Conservation (phyloP, 805 yeast genomes). For the Ogataea siamensis region DNA sequence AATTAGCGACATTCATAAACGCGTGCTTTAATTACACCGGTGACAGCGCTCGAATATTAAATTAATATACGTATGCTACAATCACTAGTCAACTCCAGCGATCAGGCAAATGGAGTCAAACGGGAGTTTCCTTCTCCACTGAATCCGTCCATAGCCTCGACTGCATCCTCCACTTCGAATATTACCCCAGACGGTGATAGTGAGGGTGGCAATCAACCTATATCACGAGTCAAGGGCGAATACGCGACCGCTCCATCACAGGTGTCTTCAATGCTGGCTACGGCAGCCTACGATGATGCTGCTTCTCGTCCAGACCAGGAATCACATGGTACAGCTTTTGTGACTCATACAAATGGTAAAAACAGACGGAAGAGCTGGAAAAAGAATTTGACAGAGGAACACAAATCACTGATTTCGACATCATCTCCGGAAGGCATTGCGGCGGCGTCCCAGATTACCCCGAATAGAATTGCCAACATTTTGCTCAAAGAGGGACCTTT, state of each 20-base stretch:
- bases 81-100: constrained; percentile 18
- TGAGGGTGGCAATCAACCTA: neutral
- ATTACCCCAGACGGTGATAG: neutral
- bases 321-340: neutral
- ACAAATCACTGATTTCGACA: constrained; percentile 50
- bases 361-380: constrained; percentile 21
- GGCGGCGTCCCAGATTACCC: constrained; percentile 82
- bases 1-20: constrained; percentile 8
- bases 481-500: constrained; percentile 76
- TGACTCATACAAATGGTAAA: constrained; percentile 9
- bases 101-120: constrained; percentile 15
- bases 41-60: constrained; percentile 9
- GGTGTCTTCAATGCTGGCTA: constrained; percentile 10
- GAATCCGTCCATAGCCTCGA: constrained; percentile 9
- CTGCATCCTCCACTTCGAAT: constrained; percentile 11
- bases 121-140: constrained; percentile 19
- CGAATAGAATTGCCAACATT: constrained; percentile 68
- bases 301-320: constrained; percentile 10
- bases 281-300: constrained; percentile 1
- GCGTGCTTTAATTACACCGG: constrained; percentile 14
- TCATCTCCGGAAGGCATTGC: constrained; percentile 86
- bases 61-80: constrained; percentile 15
- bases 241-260: constrained; percentile 6
- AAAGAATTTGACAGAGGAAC: constrained; percentile 24
- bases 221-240: neutral